Conservation (phyloP, 768 basidiomycete genomes). For the Boletus pseudopeckii region DNA sequence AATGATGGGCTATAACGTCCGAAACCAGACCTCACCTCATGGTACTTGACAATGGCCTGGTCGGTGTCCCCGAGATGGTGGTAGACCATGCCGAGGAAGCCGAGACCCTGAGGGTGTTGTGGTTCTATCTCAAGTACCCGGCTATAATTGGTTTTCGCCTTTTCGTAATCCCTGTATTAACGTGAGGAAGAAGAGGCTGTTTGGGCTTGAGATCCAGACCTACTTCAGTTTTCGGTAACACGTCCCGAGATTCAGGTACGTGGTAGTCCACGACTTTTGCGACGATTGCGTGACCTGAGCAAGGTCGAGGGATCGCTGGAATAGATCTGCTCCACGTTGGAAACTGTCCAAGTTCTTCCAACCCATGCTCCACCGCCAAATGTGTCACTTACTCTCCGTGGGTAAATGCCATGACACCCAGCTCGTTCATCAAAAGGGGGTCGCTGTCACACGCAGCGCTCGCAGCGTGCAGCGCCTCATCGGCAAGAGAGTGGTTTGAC, state of each 20-base stretch:
- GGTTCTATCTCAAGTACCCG: slow-evolving; percentile 85
- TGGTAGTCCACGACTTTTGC: slow-evolving; percentile 81
- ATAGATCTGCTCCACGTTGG: slow-evolving; percentile 63
- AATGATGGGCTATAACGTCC: background rate
- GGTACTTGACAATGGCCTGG: slow-evolving; percentile 84
- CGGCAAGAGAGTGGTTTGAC: slow-evolving; percentile 75
- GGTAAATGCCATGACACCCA: slow-evolving; percentile 90
- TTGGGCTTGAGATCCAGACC: slow-evolving; percentile 20
- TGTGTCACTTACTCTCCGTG: slow-evolving; percentile 63
- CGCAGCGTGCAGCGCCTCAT: slow-evolving; percentile 85
- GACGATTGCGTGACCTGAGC: slow-evolving; percentile 85
- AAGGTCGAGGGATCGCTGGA: slow-evolving; percentile 72
- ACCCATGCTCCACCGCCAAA: background rate
- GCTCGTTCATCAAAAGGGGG: slow-evolving; percentile 86
- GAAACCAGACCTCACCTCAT: slow-evolving; percentile 59
- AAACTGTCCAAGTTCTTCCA: slow-evolving; percentile 52
- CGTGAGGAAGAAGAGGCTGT: slow-evolving; percentile 4
- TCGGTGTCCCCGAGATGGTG: slow-evolving; percentile 73
- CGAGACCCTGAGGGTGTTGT: slow-evolving; percentile 75
- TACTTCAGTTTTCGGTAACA: slow-evolving; percentile 79
- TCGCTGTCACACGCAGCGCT: slow-evolving; percentile 80
- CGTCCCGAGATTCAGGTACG: slow-evolving; percentile 91
- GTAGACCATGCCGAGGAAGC: slow-evolving; percentile 85
- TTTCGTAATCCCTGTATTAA: slow-evolving; percentile 45
- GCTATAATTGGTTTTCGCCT: slow-evolving; percentile 71